Percentiles rank a stretch among this genome's conserved stretches.
phyloP scores from a whole-genome alignment of 176 grass and related monocot species.

The Pharus latifolius region DNA sequence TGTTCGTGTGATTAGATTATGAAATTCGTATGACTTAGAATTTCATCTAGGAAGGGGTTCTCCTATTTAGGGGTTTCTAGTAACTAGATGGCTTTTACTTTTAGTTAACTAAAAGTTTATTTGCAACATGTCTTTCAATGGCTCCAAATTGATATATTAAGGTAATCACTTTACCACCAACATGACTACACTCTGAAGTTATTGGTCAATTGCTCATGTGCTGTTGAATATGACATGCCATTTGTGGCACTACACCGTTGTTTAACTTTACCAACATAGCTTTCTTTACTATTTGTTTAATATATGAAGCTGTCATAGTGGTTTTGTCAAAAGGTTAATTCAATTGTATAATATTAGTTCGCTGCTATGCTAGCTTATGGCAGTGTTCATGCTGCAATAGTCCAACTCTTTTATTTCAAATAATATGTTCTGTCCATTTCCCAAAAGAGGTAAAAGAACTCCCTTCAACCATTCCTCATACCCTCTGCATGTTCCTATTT shows the following conservation, averaged over 20 bases:
- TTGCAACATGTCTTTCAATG: not conserved
- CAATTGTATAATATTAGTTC: not conserved
- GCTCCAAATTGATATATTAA: not conserved
- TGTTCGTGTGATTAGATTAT: not conserved
- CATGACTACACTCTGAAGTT: not conserved
- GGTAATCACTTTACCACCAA: not conserved
- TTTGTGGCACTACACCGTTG: not conserved
- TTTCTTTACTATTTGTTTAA: not conserved
- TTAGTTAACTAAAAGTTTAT: not conserved
- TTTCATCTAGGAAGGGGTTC: not conserved
- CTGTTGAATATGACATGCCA: not conserved
- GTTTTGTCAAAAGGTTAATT: not conserved
- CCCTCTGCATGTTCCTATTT: not conserved
- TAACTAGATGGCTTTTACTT: not conserved
- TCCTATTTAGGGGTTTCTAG: not conserved
- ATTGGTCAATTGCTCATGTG: conserved; percentile 1
- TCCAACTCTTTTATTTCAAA: not conserved
- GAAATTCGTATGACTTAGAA: not conserved
- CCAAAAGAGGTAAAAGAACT: not conserved
- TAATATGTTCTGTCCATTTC: not conserved
- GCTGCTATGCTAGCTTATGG: not conserved
- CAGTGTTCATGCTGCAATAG: not conserved
- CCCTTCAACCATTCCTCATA: not conserved
- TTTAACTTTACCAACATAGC: not conserved
- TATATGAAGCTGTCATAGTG: not conserved